Evolutionary conservation across 1,284 basidiomycete species (phyloP).

Genomic region (Sporisorium iseilematis-ciliati): DNA sequence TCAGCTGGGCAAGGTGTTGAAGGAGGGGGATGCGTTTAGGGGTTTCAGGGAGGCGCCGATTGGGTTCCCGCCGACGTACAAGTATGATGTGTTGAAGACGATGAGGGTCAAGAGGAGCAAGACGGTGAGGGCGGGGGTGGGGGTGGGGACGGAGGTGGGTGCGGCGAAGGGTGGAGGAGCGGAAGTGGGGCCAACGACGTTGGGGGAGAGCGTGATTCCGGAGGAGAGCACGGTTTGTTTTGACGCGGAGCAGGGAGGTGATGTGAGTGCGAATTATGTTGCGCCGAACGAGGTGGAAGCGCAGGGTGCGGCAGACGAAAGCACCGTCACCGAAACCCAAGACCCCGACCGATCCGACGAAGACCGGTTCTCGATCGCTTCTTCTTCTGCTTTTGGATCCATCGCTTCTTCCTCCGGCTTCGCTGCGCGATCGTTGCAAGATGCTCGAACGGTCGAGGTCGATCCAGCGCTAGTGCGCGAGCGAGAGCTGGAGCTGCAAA

Average conservation of each 20-base stretch:
- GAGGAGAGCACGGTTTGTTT: constrained; percentile 22
- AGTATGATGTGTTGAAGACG: constrained; percentile 78
- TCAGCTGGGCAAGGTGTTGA: constrained; percentile 81
- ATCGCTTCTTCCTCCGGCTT: constrained; percentile 41
- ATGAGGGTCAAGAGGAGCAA: constrained; percentile 68
- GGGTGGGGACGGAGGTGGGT: constrained; percentile 17
- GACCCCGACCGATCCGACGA: constrained; percentile 47
- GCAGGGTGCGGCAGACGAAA: constrained; percentile 1
- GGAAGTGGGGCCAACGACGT: constrained; percentile 9
- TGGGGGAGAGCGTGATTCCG: constrained; percentile 43
- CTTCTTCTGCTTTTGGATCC: constrained; percentile 54
- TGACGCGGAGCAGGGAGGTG: constrained; percentile 4
- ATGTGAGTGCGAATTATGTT: constrained; percentile 11
- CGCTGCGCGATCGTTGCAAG: constrained; percentile 16
- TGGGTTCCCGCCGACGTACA: constrained; percentile 76
- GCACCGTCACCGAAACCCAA: constrained; percentile 4
- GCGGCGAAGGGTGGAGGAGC: neutral
- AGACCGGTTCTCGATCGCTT: constrained; percentile 49
- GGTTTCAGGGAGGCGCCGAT: constrained; percentile 75
- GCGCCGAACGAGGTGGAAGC: constrained; percentile 5
- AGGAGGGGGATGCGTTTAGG: constrained; percentile 72
- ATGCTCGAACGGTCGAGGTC: constrained; percentile 9
- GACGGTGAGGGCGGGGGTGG: too few relatives aligned
- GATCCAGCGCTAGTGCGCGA: constrained; percentile 28
- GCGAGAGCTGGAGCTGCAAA: constrained; percentile 32